Evolutionary conservation across 129 eudicot species (phyloP), one percentile per base, ranked within the genome.

Genomic region (Scalesia atractyloides): DNA sequence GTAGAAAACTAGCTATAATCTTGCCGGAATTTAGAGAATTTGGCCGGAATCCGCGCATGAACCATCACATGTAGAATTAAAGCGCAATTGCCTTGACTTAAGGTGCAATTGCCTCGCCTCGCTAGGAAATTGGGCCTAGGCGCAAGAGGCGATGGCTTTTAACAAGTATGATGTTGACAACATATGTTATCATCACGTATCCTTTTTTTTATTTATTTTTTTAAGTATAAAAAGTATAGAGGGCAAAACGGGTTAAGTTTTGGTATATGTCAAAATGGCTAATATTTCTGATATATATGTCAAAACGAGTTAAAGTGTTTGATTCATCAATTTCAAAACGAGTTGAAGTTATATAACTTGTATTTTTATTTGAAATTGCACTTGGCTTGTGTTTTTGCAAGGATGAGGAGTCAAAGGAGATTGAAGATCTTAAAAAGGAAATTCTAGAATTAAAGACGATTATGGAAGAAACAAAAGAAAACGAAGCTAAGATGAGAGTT

Each of bases 381-480:
- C 37, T 2, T 66, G 64, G 62, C 39, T 22, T 73, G 63, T 65
- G 76, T 74, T 36, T 81, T 14, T 81, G 75, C 65, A 61, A 84
- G 83, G 86, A 63, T 19, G 83, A 82, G 46, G 77, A 78, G 47
- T 70, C 71, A 17, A 43, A 43, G 64, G 69, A 3, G 64, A 44
- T 19, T 3, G n/a, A 59, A 18, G 39, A 51, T 43, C 76, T 60
- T 46, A 22, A 77, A 62, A 50, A 50, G n/a, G 70, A 84, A 43
- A 62, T 49, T 70, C n/a, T 67, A 49, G 78, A 69, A 60, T 33
- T 80, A 34, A 73, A 84, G 74, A 58, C 5, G 49, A 76, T 65
- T 0, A 47, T 54, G 16, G 66, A 73, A 48, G 70, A 70, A 19
- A 56, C 37, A 41, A 61, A n/a, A 60, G 76, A 79, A 56, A 61